These are phyloP conservation scores for Fragilariopsis cylindrus DNA, from an alignment of 108 stramenopile genomes.

Conservation along the genomic window DNA sequence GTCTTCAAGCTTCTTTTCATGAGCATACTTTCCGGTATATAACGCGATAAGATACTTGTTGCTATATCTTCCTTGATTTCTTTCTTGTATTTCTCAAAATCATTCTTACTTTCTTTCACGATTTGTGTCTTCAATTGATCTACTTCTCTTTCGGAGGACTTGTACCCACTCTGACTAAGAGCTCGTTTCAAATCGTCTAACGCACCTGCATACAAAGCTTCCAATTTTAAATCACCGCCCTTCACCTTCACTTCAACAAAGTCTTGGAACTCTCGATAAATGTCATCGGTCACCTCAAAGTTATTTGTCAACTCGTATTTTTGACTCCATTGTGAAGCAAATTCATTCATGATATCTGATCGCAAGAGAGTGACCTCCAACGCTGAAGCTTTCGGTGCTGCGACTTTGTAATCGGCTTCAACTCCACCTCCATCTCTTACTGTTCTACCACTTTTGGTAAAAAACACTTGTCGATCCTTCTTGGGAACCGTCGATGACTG, in stretches of 20 bases:
- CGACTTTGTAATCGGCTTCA: constrained; percentile 88
- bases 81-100: constrained; percentile 79
- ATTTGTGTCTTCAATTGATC: constrained; percentile 66
- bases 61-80: constrained; percentile 88
- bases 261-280: constrained; percentile 70
- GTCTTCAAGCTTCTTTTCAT: constrained; percentile 61
- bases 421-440: constrained; percentile 93
- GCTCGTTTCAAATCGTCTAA: constrained; percentile 70
- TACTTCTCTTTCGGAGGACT: constrained; percentile 58
- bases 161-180: constrained; percentile 69
- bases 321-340: constrained; percentile 84
- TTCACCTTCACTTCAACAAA: constrained; percentile 69
- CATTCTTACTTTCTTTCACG: constrained; percentile 71
- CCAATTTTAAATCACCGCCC: constrained; percentile 73
- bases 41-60: constrained; percentile 74
- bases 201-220: constrained; percentile 63
- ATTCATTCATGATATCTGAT: constrained; percentile 75
- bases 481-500: constrained; percentile 64
- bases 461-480: constrained; percentile 66
- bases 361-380: constrained; percentile 85
- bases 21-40: constrained; percentile 85
- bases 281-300: constrained; percentile 76
- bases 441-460: constrained; percentile 70
- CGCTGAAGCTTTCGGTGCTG: constrained; percentile 79
- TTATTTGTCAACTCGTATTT: constrained; percentile 66